Evolutionary conservation across 164 flowering plant species (phyloP).

Genomic region (Stephania cephalantha): DNA sequence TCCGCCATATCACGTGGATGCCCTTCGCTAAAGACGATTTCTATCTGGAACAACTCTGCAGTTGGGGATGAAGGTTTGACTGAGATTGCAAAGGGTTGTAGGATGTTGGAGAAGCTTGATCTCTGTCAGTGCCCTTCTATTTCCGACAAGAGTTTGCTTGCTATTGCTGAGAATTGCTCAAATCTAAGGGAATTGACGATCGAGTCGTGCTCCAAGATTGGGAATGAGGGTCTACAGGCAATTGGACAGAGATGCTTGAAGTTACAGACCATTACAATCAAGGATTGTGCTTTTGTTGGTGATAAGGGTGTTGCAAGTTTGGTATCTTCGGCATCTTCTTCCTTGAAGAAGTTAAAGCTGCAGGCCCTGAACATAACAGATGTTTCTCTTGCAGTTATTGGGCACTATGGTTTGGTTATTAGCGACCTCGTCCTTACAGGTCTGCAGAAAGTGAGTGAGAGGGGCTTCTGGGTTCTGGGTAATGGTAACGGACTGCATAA

Average conservation of each 20-base stretch:
- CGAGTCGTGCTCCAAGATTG: constrained; percentile 63
- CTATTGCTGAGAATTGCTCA: constrained; percentile 65
- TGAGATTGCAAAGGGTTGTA: constrained; percentile 68
- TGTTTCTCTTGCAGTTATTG: constrained; percentile 73
- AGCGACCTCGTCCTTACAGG: constrained; percentile 47
- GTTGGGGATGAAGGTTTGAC: constrained; percentile 55
- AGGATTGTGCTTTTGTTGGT: constrained; percentile 63
- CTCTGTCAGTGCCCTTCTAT: constrained; percentile 56
- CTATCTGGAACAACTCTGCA: constrained; percentile 55
- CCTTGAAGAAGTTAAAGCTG: constrained; percentile 57
- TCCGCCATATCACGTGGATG: constrained; percentile 67
- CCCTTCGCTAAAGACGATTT: constrained; percentile 59
- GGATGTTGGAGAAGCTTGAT: constrained; percentile 61
- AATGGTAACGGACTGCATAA: constrained; percentile 60
- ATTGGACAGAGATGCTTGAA: constrained; percentile 55
- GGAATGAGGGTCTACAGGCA: constrained; percentile 58
- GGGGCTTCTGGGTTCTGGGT: constrained; percentile 84
- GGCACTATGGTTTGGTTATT: constrained; percentile 67
- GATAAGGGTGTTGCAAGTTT: constrained; percentile 72
- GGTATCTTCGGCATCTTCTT: constrained; percentile 43
- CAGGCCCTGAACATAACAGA: constrained; percentile 59
- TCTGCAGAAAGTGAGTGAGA: constrained; percentile 57
- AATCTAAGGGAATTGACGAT: constrained; percentile 43
- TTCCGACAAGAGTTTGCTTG: constrained; percentile 54
- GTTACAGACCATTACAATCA: constrained; percentile 47